Evolutionary conservation across 768 basidiomycete genomes (phyloP).

Genomic region (Asterophora parasitica): DNA sequence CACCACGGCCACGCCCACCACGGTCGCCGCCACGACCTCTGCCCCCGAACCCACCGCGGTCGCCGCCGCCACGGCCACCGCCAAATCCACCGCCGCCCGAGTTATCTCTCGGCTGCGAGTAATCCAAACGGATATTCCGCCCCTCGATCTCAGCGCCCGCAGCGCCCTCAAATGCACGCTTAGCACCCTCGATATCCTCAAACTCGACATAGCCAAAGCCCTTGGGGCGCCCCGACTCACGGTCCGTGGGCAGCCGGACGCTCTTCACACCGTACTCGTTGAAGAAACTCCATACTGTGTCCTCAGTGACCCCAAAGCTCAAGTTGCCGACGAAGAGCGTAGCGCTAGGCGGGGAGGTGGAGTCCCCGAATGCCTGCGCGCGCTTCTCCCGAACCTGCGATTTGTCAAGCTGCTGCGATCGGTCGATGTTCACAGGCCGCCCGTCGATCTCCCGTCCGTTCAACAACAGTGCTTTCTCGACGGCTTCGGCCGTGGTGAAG

Average conservation of each 20-base stretch:
- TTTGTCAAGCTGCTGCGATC: conserved; percentile 60
- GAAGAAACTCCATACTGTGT: conserved; percentile 86
- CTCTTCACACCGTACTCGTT: conserved; percentile 84
- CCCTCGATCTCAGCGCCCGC: conserved; percentile 78
- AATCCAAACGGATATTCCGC: conserved; percentile 77
- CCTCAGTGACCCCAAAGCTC: conserved; percentile 75
- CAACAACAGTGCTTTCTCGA: conserved; percentile 76
- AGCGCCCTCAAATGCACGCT: conserved; percentile 69
- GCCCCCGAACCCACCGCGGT: conserved; percentile 36
- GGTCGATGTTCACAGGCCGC: conserved; percentile 82
- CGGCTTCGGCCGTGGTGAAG: conserved; percentile 64
- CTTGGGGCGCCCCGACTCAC: conserved; percentile 85
- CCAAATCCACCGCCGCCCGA: conserved; percentile 24
- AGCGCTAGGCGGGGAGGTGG: conserved; percentile 54
- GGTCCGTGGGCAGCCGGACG: conserved; percentile 88
- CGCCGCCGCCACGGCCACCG: conserved; percentile 41
- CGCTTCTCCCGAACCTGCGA: conserved; percentile 57
- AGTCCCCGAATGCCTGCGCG: conserved; percentile 74
- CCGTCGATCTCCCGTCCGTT: conserved; percentile 91
- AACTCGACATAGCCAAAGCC: conserved; percentile 98
- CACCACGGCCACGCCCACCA: conserved; percentile 29
- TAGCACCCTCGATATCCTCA: conserved; percentile 71
- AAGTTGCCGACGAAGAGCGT: conserved; percentile 92
- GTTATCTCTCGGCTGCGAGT: conserved; percentile 74
- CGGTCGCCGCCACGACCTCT: conserved; percentile 23